Base-by-base conservation (phyloP, 2,329 filamentous ascomycete species). In the Xylariales sp. region DNA sequence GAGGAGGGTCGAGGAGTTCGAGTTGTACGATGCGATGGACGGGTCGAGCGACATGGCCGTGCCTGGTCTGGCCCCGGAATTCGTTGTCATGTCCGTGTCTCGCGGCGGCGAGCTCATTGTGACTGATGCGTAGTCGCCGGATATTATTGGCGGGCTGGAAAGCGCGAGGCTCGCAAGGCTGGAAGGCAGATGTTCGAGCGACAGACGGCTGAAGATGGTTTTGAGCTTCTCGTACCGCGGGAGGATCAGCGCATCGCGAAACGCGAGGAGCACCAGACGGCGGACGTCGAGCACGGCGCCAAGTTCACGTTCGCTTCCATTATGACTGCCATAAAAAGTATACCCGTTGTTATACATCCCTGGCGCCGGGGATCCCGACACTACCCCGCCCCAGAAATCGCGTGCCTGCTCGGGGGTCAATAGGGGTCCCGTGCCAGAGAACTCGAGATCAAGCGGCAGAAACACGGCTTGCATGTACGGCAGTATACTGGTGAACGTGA, bases 401-500 rank as follows among this genome's bases (percentile, higher is more conserved):
- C 82, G 80, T 4, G 90, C 86, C 62, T 94, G 84, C 4, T 88
- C 81, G 0, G 77, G 63, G 1, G 76, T 82, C 76, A 97, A 84
- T 42, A 97, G 76, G 0, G 80, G 72, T 12, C 93, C 93, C 34
- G 78, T 77, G 5, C 91, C 93, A 40, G 88, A 84, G 59, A 98
- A 95, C 59, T 98, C 93, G 9, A 95, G 77, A 56, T 98, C 93
- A 1, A 98, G 69, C 0, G 90, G 93, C 2, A 98, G 69, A 58
- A 98, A 96, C 1, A 96, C 90, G 1, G 91, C 89, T 66, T 97
- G 91, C 54, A 98, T 82, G 57, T 95, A 97, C 0, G 93, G 93
- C 4, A 97, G 66, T 27, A 97, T 87, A 5, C 80, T 86, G 3
- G 88, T 91, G 55, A 96, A 96, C 0, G 93, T 90, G 34, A 93